Base-by-base conservation (phyloP, 148 eudicot species). In the Silene conica region DNA sequence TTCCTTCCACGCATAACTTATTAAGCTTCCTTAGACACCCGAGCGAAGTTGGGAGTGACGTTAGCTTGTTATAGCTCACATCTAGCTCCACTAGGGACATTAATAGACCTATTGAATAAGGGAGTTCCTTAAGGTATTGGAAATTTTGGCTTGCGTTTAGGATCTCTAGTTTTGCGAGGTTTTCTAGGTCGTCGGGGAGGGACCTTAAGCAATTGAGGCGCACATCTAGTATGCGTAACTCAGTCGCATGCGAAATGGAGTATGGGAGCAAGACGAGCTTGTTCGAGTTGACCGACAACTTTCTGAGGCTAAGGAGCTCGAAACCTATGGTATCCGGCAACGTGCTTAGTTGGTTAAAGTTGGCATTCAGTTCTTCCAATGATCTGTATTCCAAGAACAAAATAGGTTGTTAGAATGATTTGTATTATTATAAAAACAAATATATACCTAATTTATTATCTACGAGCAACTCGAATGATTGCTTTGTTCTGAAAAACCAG, bases 121-220 rank as follows among this genome's bases (percentile, higher is more conserved):
- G 96, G 1, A 91, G 46, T 25, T 76, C 72, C 16, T 69, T 21
- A 3, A 91, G 87, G 82, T 87, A 83, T 22, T 83, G 89, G 56
- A 91, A 91, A 82, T 91, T 91, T 34, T 91, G 96, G 81, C 93
- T 89, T 3, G 78, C 78, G 65, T 91, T 91, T 25, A 91, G 91
- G 73, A 75, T 23, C 56, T 89, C 80, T 55, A 91, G 82, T 75
- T 86, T 87, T 56, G 87, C 60, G 0, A 91, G 84, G 78, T 87
- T 91, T 43, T 91, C 96, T 2, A 91, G 84, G 84, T 91, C 91
- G 2, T 91, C 88, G 0, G 96, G 96, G 52, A 91, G 88, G 14
- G 91, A 81, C 1, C 87, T 77, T 21, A 91, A 89, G 85, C 91
- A 82, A 76, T 91, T 91, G 46, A 91, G 86, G 12, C 93, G 86